phyloP scores from a whole-genome alignment of 169 alveolate genomes.

The Cryptosporidium parvum region DNA sequence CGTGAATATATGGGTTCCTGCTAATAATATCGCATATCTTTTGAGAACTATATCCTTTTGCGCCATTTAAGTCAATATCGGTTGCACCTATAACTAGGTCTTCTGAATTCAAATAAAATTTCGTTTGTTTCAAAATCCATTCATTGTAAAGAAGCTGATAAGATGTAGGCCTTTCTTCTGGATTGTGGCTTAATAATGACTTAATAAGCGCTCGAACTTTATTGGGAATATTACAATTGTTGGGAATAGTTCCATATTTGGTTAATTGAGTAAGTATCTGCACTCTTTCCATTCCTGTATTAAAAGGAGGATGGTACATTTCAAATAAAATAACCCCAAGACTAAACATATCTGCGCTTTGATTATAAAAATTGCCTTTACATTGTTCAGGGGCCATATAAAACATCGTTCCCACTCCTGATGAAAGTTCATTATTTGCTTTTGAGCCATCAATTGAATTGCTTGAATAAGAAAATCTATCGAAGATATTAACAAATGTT shows the following conservation, averaged over 20 bases:
- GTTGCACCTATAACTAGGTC: background rate
- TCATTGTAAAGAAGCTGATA: slow-evolving; percentile 72
- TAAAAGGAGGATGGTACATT: slow-evolving; percentile 86
- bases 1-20: slow-evolving; percentile 50
- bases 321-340: slow-evolving; percentile 88
- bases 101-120: slow-evolving; percentile 15
- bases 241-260: slow-evolving; percentile 13
- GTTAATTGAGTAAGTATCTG: slow-evolving; percentile 49
- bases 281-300: slow-evolving; percentile 86
- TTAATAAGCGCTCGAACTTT: slow-evolving; percentile 26
- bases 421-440: slow-evolving; percentile 29
- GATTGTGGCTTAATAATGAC: slow-evolving; percentile 41
- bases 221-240: slow-evolving; percentile 50
- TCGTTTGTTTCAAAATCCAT: slow-evolving; percentile 61
- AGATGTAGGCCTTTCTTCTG: slow-evolving; percentile 70
- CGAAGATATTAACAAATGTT: slow-evolving; percentile 79
- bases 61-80: background rate
- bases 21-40: slow-evolving; percentile 59
- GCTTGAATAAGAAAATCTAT: slow-evolving; percentile 20
- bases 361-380: slow-evolving; percentile 83
- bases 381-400: slow-evolving; percentile 88
- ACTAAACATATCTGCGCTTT: slow-evolving; percentile 86
- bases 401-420: slow-evolving; percentile 85
- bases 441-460: slow-evolving; percentile 62
- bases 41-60: slow-evolving; percentile 18